Percentiles rank a stretch among this genome's conserved stretches.
These are phyloP conservation scores for Kazachstania psychrophila DNA, from an alignment of 805 yeast genomes.

Conservation along the genomic window DNA sequence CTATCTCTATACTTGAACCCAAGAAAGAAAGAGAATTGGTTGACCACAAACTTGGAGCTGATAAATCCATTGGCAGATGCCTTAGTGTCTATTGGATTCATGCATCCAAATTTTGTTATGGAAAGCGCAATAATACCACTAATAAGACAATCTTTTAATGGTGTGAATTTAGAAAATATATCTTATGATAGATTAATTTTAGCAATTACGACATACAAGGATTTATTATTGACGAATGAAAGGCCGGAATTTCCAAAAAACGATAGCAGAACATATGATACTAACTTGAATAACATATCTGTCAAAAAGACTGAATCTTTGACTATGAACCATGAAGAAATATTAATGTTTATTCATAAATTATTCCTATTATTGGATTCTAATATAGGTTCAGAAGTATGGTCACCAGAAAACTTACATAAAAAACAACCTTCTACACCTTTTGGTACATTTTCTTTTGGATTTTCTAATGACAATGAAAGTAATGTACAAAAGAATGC, in stretches of 20 bases:
- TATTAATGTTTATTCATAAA: conserved; percentile 47
- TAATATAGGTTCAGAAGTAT: conserved; percentile 42
- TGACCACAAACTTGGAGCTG: conserved; percentile 50
- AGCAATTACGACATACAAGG: conserved; percentile 60
- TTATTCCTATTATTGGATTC: conserved; percentile 53
- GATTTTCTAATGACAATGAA: conserved; percentile 32
- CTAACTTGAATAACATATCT: conserved; percentile 28
- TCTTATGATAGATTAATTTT: conserved; percentile 64
- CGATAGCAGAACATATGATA: conserved; percentile 26
- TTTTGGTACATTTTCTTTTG: conserved; percentile 33
- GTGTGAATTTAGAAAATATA: conserved; percentile 47
- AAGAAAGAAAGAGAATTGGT: conserved; percentile 67
- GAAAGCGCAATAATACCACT: conserved; percentile 72
- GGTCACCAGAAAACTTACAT: conserved; percentile 32
- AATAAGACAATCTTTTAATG: conserved; percentile 51
- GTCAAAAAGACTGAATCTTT: conserved; percentile 25
- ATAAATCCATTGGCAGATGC: conserved; percentile 62
- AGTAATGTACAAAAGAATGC: conserved; percentile 22
- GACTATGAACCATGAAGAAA: conserved; percentile 55
- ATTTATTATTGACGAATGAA: conserved; percentile 58
- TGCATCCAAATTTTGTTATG: conserved; percentile 67
- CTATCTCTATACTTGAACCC: conserved; percentile 48
- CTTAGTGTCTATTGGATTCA: conserved; percentile 68
- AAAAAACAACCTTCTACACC: conserved; percentile 30
- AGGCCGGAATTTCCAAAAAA: conserved; percentile 68